These are phyloP conservation scores for Cyathus striatus DNA, from an alignment of 768 basidiomycete genomes.

Conservation along the genomic window DNA sequence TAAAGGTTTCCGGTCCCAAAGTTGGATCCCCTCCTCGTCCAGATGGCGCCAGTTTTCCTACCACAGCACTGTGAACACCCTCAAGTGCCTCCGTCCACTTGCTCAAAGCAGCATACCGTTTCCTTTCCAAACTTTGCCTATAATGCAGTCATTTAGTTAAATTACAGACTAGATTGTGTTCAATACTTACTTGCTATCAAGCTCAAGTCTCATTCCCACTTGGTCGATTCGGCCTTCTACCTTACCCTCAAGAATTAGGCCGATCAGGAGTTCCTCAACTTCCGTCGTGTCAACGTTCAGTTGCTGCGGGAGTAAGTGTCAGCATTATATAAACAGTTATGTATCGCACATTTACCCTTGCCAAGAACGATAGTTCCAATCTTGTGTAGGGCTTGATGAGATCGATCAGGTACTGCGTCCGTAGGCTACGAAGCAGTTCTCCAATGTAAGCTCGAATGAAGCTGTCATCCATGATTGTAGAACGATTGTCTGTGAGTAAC, in stretches of 20 bases:
- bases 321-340: not conserved
- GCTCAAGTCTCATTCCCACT: conserved; percentile 86
- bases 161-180: too few species aligned
- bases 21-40: conserved; percentile 31
- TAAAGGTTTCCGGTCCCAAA: conserved; percentile 24
- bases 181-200: conserved; percentile 71
- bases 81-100: conserved; percentile 84
- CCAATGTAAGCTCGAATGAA: conserved; percentile 97
- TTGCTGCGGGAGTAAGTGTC: conserved; percentile 52
- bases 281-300: conserved; percentile 89
- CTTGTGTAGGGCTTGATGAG: conserved; percentile 97
- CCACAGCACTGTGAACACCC: conserved; percentile 68
- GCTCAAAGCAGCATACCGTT: conserved; percentile 74
- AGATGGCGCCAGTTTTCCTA: conserved; percentile 59
- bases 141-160: too few species aligned
- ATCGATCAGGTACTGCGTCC: conserved; percentile 96
- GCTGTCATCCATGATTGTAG: conserved; percentile 93
- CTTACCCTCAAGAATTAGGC: conserved; percentile 93
- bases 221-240: conserved; percentile 97
- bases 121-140: conserved; percentile 85
- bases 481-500: conserved; percentile 65
- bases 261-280: conserved; percentile 91
- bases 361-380: conserved; percentile 88
- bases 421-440: conserved; percentile 87
- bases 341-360: conserved; percentile 53